Base-by-base conservation (phyloP, 2,329 filamentous ascomycete genomes). In the Xylariomycetidae sp. region DNA sequence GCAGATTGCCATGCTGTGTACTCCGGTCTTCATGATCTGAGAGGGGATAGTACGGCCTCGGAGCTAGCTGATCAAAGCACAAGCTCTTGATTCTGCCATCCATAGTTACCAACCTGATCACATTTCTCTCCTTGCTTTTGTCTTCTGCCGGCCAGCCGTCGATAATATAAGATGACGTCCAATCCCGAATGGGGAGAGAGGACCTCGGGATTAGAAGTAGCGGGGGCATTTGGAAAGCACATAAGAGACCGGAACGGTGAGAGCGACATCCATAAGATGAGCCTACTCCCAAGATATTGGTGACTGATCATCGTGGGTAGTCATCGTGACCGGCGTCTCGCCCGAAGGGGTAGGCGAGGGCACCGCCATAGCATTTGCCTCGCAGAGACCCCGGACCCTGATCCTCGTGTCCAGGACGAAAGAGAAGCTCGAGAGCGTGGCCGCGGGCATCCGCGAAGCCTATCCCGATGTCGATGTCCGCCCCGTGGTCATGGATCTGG, bases 331-430 rank as follows among this genome's bases (percentile, higher is more conserved):
- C 1, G 66, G 66, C 5, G 51, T 68, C 37, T 58, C 62, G 8
- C 65, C 63, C 3, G 51, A 54, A 7, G 59, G 66, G 22, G 61
- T 69, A 9, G 66, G 66, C 9, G 56, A 57, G 22, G 50, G 59
- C 2, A 67, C 64, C 0, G 63, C 59, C 3, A 34, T 61, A 9
- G 62, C 64, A 13, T 61, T 72, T 25, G 67, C 67, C 4, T 61
- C 66, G 0, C 67, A 71, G 31, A 46, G 46, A 4, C 66, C 69
- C 0, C 49, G 47, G 0, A 50, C 54, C 13, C 58, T 74, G 13
- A 59, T 68, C 23, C 57, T 70, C 10, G 66, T 57, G 2, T 70
- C 69, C 3, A 63, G 70, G 12, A 69, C 63, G 8, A 48, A 46
- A 20, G 36, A 54, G 10, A 70, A 69, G 40, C 43, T 72, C 5